phyloP scores from a whole-genome alignment of 2,329 filamentous ascomycete genomes.

The Phaeosphaeria sp. region DNA sequence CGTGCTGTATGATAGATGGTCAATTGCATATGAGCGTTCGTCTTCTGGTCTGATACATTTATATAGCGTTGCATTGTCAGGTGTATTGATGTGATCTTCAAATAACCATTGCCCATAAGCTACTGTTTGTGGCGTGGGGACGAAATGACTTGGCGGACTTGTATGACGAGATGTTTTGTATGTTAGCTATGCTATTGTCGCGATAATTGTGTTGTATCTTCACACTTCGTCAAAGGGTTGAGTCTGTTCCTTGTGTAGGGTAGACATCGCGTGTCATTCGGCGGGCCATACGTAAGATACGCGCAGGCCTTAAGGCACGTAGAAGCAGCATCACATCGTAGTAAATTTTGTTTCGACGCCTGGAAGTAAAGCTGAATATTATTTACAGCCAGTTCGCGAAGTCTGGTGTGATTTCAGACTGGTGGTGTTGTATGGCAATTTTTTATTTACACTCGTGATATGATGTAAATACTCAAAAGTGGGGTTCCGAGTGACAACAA shows the following conservation, averaged over 20 bases:
- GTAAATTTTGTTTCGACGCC: background rate
- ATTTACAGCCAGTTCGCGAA: background rate
- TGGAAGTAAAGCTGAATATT: background rate
- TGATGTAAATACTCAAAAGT: too few relatives aligned
- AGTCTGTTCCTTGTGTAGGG: background rate
- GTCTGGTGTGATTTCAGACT: background rate
- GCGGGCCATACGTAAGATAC: background rate
- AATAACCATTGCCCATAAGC: too few relatives aligned
- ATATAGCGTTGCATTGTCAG: background rate
- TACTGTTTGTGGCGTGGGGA: too few relatives aligned
- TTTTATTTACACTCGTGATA: background rate
- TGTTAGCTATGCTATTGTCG: too few relatives aligned
- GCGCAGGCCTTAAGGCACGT: background rate
- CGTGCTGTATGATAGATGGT: conserved; percentile 3
- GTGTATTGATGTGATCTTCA: background rate
- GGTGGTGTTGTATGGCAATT: background rate
- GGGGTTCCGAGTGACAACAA: too few relatives aligned
- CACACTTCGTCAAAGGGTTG: too few relatives aligned
- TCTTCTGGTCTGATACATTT: background rate
- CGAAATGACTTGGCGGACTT: too few relatives aligned
- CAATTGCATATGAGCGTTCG: conserved; percentile 11
- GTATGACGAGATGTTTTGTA: too few relatives aligned
- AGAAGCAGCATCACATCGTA: background rate
- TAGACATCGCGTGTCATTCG: background rate
- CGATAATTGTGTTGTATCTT: too few relatives aligned